Evolutionary conservation across 176 grass and related monocot genomes (phyloP), one percentile per base, ranked within the genome.

Genomic region (Aegilops bicornis): DNA sequence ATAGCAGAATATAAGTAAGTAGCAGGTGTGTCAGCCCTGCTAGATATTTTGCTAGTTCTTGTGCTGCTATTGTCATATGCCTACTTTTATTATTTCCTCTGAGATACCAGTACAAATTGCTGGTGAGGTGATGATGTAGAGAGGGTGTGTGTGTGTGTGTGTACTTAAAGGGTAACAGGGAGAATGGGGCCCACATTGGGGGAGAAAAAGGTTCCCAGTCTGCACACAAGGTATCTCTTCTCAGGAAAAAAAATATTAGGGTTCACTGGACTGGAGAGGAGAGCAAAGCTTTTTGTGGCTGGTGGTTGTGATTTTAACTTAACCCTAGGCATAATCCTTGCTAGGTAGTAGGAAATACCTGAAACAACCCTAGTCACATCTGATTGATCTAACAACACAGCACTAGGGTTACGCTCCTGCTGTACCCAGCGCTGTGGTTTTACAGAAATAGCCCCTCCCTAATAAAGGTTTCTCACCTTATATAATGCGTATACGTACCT

Each of bases 241-340:
- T 52, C 66, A 81, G 65, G 20, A 80, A 25, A 80, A 47, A 80
- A 87, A 73, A 13, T 1, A 81, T 69, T 85, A 88, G 83, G 79
- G 73, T 20, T 76, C 24, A 59, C 70, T 17, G 48, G 15, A 17
- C 86, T 84, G 58, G 85, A 74, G 40, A 23, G 58, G 50, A 13
- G 74, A 24, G 39, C 24, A 58, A 58, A 74, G 73, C 60, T 87
- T 90, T 91, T 81, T 78, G 62, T 82, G 27, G 33, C 22, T 81
- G 92, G 80, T 91, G 33, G 89, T 89, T 84, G 92, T 87, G 89
- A 86, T 89, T 94, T 90, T 88, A 77, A 90, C 63, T 76, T 75
- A 69, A 69, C 50, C 63, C 75, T 69, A 81, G 73, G 78, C 77
- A 84, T 78, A 84, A 59, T 77, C 47, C 11, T 62, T 52, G 48